Evolutionary conservation across 2,329 filamentous ascomycete genomes (phyloP).

Genomic region (Nannizziopsis arthrosporioides): DNA sequence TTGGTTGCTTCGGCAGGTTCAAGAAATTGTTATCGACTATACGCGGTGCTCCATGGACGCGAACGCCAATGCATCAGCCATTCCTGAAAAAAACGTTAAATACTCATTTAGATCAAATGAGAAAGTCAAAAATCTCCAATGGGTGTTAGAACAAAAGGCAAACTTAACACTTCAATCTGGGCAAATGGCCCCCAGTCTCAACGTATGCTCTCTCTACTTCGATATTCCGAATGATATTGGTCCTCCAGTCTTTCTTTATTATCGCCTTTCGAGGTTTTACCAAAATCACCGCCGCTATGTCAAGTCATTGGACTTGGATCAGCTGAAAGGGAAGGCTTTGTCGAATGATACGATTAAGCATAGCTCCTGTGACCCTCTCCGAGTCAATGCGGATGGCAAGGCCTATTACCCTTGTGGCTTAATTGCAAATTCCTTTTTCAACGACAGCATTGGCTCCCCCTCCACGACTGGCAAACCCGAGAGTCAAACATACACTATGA

Average conservation of each 20-base stretch:
- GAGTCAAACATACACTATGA: slow-evolving; percentile 59
- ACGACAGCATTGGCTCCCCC: slow-evolving; percentile 70
- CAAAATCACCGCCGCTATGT: slow-evolving; percentile 97
- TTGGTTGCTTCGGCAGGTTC: slow-evolving; percentile 47
- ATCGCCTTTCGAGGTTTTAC: slow-evolving; percentile 94
- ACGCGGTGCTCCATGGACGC: slow-evolving; percentile 58
- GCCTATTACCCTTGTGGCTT: slow-evolving; percentile 90
- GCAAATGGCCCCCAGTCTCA: slow-evolving; percentile 28
- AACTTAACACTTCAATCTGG: slow-evolving; percentile 19
- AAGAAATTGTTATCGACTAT: slow-evolving; percentile 87
- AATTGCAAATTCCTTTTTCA: slow-evolving; percentile 95
- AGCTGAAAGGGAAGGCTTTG: slow-evolving; percentile 63
- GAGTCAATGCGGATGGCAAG: slow-evolving; percentile 42
- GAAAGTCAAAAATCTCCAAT: slow-evolving; percentile 23
- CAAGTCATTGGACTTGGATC: slow-evolving; percentile 70
- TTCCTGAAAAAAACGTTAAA: slow-evolving; percentile 49
- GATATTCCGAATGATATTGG: slow-evolving; percentile 65
- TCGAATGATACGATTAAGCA: slow-evolving; percentile 48
- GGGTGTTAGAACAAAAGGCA: slow-evolving; percentile 20
- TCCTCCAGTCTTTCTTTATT: slow-evolving; percentile 83
- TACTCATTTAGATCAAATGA: slow-evolving; percentile 59
- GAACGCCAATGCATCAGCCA: slow-evolving; percentile 33
- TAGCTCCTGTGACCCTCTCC: slow-evolving; percentile 66
- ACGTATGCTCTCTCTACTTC: slow-evolving; percentile 63
- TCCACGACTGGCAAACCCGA: slow-evolving; percentile 43